A percentile compares a stretch with the other conserved stretches of the same genome.
phyloP scores from a whole-genome alignment of 2,329 filamentous ascomycete species.

The Aspergillus fumigatus region DNA sequence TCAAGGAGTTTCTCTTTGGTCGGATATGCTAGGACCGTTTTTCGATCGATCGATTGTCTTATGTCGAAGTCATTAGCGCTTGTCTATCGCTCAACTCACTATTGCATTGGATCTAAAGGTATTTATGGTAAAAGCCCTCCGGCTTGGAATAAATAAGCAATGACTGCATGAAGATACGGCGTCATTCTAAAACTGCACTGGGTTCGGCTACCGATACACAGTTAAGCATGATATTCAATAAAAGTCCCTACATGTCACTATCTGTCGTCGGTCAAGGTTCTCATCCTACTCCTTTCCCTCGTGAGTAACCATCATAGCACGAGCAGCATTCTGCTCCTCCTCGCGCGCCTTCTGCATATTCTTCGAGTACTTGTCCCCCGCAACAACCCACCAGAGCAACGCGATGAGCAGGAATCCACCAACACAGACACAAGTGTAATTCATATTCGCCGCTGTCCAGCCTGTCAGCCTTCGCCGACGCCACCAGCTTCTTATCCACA shows the following conservation, averaged over 20 bases:
- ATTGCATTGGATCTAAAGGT: neutral
- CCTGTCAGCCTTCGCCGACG: neutral
- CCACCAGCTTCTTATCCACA: neutral
- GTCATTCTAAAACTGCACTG: neutral
- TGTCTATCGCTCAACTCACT: neutral
- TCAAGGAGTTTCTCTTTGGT: conserved; percentile 82
- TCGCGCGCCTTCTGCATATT: conserved; percentile 43
- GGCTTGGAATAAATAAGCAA: neutral
- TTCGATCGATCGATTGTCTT: neutral
- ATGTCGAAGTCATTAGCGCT: neutral
- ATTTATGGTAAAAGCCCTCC: neutral
- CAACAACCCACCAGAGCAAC: conserved; percentile 43
- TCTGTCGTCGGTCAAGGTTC: neutral
- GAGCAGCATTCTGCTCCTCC: conserved; percentile 50
- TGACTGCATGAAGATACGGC: neutral
- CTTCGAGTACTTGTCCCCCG: conserved; percentile 35
- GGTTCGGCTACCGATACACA: too few species aligned
- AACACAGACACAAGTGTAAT: conserved; percentile 47
- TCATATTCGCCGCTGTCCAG: conserved; percentile 39
- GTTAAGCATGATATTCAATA: neutral
- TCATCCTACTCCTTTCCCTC: conserved; percentile 4
- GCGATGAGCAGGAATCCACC: conserved; percentile 39
- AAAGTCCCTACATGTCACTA: neutral
- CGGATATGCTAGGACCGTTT: conserved; percentile 21
- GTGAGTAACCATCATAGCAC: conserved; percentile 11